A percentile compares a stretch with the other conserved stretches of the same genome.
Conservation (phyloP, 2,329 filamentous ascomycete species). For the Lecanicillium sp. region DNA sequence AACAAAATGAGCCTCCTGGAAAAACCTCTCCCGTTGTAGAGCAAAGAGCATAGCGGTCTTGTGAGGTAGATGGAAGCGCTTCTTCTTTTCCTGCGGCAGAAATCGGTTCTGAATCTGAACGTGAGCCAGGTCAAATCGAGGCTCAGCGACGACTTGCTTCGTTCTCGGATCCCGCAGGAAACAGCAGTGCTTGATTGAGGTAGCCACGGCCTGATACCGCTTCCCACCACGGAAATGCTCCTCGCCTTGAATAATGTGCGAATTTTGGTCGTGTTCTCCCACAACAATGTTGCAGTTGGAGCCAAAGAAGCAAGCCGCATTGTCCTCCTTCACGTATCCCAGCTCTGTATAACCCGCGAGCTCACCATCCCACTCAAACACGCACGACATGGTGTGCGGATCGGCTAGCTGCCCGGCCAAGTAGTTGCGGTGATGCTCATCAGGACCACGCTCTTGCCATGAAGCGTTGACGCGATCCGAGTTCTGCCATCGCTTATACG, state of each 20-base stretch:
- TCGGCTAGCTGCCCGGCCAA: slow-evolving; percentile 16
- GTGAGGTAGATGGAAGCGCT: slow-evolving; percentile 19
- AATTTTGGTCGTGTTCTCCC: slow-evolving; percentile 20
- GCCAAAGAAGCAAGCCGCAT: slow-evolving; percentile 18
- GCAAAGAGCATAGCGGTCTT: slow-evolving; percentile 20
- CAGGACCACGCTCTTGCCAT: slow-evolving; percentile 18
- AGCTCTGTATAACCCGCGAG: slow-evolving; percentile 19
- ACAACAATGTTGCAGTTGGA: slow-evolving; percentile 17
- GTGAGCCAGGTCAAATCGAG: slow-evolving; percentile 14
- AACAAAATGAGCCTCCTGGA: slow-evolving; percentile 18
- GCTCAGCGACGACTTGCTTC: slow-evolving; percentile 17
- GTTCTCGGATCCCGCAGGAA: slow-evolving; percentile 20
- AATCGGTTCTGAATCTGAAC: slow-evolving; percentile 17
- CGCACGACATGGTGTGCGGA: slow-evolving; percentile 18
- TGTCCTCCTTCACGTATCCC: slow-evolving; percentile 20
- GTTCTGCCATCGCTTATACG: slow-evolving; percentile 18
- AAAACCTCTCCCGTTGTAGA: slow-evolving; percentile 19
- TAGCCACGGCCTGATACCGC: slow-evolving; percentile 17
- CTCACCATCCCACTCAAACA: slow-evolving; percentile 20
- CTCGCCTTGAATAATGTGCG: slow-evolving; percentile 18
- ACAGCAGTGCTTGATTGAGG: slow-evolving; percentile 18
- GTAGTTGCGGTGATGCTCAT: slow-evolving; percentile 18
- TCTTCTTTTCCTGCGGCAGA: slow-evolving; percentile 19
- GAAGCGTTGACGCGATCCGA: slow-evolving; percentile 19
- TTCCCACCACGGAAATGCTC: slow-evolving; percentile 18